phyloP scores from a whole-genome alignment of 352 stramenopile genomes.

The Phytophthora europaea region DNA sequence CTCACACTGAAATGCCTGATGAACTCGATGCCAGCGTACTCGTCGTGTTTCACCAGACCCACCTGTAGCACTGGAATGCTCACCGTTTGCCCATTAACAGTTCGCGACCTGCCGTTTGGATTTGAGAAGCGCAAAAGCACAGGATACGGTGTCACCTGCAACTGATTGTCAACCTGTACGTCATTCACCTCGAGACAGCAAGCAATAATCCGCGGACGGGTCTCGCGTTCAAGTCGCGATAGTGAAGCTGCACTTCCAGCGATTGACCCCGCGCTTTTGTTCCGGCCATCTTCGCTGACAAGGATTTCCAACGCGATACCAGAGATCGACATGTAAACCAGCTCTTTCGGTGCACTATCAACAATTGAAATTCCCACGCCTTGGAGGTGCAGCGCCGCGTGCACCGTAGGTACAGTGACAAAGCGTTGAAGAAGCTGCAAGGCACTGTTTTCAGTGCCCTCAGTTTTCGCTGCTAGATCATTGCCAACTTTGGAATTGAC shows the following conservation, averaged over 20 bases:
- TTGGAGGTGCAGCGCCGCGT: slow-evolving; percentile 67
- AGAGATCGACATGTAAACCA: slow-evolving; percentile 82
- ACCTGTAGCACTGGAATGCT: slow-evolving; percentile 80
- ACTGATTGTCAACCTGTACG: slow-evolving; percentile 91
- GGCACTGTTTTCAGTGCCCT: slow-evolving; percentile 27
- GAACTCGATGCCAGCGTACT: slow-evolving; percentile 90
- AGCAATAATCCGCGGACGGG: slow-evolving; percentile 62
- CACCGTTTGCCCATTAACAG: slow-evolving; percentile 61
- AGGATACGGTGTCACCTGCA: slow-evolving; percentile 83
- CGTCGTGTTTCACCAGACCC: slow-evolving; percentile 86
- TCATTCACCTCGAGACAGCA: slow-evolving; percentile 78
- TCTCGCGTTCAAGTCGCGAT: slow-evolving; percentile 69
- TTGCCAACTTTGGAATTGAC: slow-evolving; percentile 34
- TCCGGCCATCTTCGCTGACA: slow-evolving; percentile 54
- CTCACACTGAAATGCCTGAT: slow-evolving; percentile 85
- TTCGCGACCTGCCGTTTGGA: slow-evolving; percentile 51
- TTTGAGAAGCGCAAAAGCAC: slow-evolving; percentile 89
- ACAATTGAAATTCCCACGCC: slow-evolving; percentile 84
- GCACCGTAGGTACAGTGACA: slow-evolving; percentile 60
- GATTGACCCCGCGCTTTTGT: slow-evolving; percentile 50
- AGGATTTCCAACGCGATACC: slow-evolving; percentile 74
- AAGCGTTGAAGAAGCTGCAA: slow-evolving; percentile 59
- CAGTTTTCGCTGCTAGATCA: slow-evolving; percentile 39
- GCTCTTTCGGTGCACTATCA: slow-evolving; percentile 76
- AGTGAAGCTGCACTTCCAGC: slow-evolving; percentile 52